phyloP scores from a whole-genome alignment of 2,329 filamentous ascomycete genomes.

The Knoxdaviesia capensis region DNA sequence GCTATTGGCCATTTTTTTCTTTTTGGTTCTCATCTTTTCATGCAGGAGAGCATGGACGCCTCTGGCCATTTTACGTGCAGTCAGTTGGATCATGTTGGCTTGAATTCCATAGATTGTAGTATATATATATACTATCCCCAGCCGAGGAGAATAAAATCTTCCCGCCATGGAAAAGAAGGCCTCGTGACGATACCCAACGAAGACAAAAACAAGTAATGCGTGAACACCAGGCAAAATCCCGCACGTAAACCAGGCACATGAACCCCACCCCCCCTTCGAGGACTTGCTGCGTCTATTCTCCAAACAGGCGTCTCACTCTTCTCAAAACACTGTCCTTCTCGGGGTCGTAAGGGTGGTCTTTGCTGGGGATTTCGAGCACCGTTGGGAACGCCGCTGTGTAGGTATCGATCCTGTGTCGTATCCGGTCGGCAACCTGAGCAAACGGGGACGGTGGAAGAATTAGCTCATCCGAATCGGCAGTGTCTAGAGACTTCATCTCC shows the following conservation, averaged over 20 bases:
- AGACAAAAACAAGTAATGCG: too few species aligned
- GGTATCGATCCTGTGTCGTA: conserved; percentile 74
- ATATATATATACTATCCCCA: too few species aligned
- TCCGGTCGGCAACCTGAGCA: conserved; percentile 70
- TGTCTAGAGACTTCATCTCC: too few species aligned
- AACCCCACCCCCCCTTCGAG: too few species aligned
- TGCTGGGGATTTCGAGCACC: conserved; percentile 90
- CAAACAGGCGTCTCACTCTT: conserved; percentile 50
- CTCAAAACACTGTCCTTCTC: conserved; percentile 97
- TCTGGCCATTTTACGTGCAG: too few species aligned
- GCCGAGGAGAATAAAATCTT: too few species aligned
- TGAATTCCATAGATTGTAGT: too few species aligned
- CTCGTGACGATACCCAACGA: too few species aligned
- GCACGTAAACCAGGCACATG: too few species aligned
- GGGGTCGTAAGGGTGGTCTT: conserved; percentile 96
- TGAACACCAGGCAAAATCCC: too few species aligned
- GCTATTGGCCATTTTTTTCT: background rate
- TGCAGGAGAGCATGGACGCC: background rate
- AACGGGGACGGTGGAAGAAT: background rate
- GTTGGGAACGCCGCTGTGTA: conserved; percentile 94
- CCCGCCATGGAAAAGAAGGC: too few species aligned
- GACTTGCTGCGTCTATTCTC: conserved; percentile 29
- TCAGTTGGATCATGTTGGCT: too few species aligned
- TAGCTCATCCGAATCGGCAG: background rate
- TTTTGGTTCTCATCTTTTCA: background rate